phyloP scores from a whole-genome alignment of 768 basidiomycete genomes.

The Paxillus involutus region DNA sequence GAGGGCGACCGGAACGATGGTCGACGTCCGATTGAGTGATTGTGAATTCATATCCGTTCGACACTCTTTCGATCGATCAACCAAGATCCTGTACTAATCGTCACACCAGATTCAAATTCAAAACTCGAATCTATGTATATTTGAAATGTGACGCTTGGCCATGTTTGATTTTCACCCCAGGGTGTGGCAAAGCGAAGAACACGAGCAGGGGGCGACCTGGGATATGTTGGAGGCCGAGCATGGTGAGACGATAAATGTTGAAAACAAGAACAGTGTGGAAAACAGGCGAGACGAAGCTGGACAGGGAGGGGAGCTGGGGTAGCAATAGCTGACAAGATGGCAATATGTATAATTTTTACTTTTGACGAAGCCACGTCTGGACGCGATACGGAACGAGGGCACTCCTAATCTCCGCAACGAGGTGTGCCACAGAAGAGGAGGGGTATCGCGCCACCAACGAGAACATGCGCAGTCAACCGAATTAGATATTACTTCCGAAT shows the following conservation, averaged over 20 bases:
- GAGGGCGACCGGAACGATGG: too few relatives aligned
- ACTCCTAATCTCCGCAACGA: background rate
- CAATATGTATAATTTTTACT: constrained; percentile 39
- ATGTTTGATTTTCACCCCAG: too few relatives aligned
- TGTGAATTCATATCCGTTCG: too few relatives aligned
- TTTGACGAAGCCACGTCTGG: constrained; percentile 14
- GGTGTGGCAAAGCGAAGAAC: background rate
- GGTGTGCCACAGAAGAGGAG: background rate
- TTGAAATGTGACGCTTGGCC: too few relatives aligned
- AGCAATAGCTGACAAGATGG: constrained; percentile 28
- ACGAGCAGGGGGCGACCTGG: constrained; percentile 21
- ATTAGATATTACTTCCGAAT: constrained; percentile 3
- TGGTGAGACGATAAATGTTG: constrained; percentile 7
- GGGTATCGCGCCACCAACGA: constrained; percentile 16
- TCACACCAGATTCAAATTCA: too few relatives aligned
- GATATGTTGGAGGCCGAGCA: constrained; percentile 34
- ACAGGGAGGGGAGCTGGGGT: background rate
- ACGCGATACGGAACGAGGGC: background rate
- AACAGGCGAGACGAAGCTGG: constrained; percentile 4
- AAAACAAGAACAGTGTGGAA: constrained; percentile 10
- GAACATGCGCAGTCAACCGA: background rate
- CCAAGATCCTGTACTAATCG: too few relatives aligned
- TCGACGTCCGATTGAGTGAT: too few relatives aligned
- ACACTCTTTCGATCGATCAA: too few relatives aligned
- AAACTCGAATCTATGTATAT: too few relatives aligned